Evolutionary conservation across 2,329 filamentous ascomycete genomes (phyloP), one percentile per base, ranked within the genome.

Genomic region (Cadophora malorum): DNA sequence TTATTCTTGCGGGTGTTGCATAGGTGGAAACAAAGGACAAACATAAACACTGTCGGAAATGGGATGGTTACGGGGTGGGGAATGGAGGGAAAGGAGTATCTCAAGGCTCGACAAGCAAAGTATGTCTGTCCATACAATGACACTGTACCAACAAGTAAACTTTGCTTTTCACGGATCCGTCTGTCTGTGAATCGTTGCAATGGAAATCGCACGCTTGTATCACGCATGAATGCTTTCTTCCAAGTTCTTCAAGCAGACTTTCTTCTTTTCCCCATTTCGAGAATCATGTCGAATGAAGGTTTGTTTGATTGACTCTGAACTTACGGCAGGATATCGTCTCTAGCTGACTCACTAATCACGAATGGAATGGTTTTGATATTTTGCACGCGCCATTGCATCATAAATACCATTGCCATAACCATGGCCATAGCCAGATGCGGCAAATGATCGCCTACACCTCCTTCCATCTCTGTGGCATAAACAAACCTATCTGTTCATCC

Each of bases 71-170:
- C n/a, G n/a, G n/a, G n/a, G 14, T 6, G 7, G 47, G 45, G 45
- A n/a, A n/a, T 1, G 21, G 6, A 25, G 16, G 19, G n/a, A 41
- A 21, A 31, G 16, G 60, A 21, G 16, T 9, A 25, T 28, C 41
- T 38, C 49, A 21, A 5, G 52, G 41, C 21, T 25, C 21, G 14
- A 2, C 50, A n/a, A 38, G 41, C 41, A 1, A n/a, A 6, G n/a
- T n/a, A 59, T 65, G 35, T 38, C 49, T 64, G 65, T 64, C 45
- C 59, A 49, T 52, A 67, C 60, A 60, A 45, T 45, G 45, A 52
- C 52, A 63, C 41, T 67, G 59, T 67, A 63, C 53, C 6, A 53
- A 33, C 63, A 67, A 21, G 6, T 21, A 49, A 2, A 21, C 8
- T 49, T 49, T 21, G 19, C 5, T 3, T 49, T 21, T 7, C 1